Evolutionary conservation across 2,329 filamentous ascomycete species (phyloP).

Genomic region (Westerdykella aurantiaca): DNA sequence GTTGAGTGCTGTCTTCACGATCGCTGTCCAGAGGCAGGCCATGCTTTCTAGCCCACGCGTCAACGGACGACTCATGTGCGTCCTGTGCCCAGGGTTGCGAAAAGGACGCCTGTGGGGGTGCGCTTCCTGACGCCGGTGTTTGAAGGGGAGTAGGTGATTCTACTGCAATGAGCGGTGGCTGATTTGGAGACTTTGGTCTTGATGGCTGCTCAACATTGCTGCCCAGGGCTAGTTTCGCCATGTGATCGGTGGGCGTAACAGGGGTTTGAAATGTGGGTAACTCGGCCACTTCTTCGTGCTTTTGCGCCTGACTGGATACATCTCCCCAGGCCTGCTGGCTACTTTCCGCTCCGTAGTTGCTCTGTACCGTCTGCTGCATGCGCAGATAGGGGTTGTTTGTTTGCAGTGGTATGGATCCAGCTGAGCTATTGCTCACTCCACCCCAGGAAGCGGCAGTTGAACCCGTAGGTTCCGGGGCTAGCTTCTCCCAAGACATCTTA

Average conservation of each 20-base stretch:
- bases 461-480: slow-evolving; percentile 26
- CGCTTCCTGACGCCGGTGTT: slow-evolving; percentile 18
- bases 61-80: slow-evolving; percentile 23
- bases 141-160: slow-evolving; percentile 12
- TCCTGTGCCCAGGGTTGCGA: slow-evolving; percentile 26
- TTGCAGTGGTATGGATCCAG: slow-evolving; percentile 28
- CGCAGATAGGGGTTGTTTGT: slow-evolving; percentile 44
- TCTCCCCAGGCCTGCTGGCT: slow-evolving; percentile 38
- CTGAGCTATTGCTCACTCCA: slow-evolving; percentile 24
- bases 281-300: slow-evolving; percentile 35
- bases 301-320: slow-evolving; percentile 18
- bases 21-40: slow-evolving; percentile 16
- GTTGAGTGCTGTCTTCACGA: slow-evolving; percentile 10
- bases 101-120: slow-evolving; percentile 17
- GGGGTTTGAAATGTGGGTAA: slow-evolving; percentile 40
- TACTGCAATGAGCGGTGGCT: slow-evolving; percentile 27
- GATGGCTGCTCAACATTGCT: slow-evolving; percentile 12
- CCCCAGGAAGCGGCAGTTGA: slow-evolving; percentile 25
- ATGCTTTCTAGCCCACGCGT: slow-evolving; percentile 22
- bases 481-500: slow-evolving; percentile 24
- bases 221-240: slow-evolving; percentile 35
- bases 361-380: slow-evolving; percentile 35
- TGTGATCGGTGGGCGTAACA: slow-evolving; percentile 31
- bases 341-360: slow-evolving; percentile 31
- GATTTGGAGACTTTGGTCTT: slow-evolving; percentile 12